Evolutionary conservation across 139 green algal species (phyloP).

Genomic region (Chlamydomonas asymmetrica): DNA sequence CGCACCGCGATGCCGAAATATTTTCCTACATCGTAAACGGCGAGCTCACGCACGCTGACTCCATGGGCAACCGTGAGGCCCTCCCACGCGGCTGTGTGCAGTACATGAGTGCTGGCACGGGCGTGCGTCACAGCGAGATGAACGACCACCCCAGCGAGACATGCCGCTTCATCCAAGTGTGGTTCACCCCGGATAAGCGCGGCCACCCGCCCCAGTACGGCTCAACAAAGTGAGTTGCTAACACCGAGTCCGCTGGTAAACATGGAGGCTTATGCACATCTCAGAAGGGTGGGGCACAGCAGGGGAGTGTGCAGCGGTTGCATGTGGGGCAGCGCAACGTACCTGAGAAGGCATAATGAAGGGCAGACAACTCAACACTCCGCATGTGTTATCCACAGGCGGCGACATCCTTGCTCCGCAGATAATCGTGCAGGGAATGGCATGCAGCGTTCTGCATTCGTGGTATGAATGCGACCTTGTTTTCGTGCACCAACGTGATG

Average conservation of each 20-base stretch:
- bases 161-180: slow-evolving; percentile 79
- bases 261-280: not conserved
- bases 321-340: no score
- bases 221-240: slow-evolving; percentile 10
- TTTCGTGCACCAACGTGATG: no score
- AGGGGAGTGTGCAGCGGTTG: no score
- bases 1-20: slow-evolving; percentile 76
- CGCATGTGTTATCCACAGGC: no score
- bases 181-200: slow-evolving; percentile 69
- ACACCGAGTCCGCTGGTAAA: not conserved
- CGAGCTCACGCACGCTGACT: slow-evolving; percentile 65
- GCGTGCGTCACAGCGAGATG: slow-evolving; percentile 76
- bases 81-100: slow-evolving; percentile 67
- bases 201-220: slow-evolving; percentile 72
- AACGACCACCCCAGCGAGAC: slow-evolving; percentile 67
- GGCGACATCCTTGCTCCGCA: no score
- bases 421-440: no score
- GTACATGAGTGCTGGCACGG: slow-evolving; percentile 75
- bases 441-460: no score
- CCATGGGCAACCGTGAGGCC: slow-evolving; percentile 70
- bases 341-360: no score
- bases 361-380: no score
- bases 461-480: no score
- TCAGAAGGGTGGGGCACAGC: no score
- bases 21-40: slow-evolving; percentile 75